Conservation (phyloP, 140 eudicot species). For the Anethum foeniculum region DNA sequence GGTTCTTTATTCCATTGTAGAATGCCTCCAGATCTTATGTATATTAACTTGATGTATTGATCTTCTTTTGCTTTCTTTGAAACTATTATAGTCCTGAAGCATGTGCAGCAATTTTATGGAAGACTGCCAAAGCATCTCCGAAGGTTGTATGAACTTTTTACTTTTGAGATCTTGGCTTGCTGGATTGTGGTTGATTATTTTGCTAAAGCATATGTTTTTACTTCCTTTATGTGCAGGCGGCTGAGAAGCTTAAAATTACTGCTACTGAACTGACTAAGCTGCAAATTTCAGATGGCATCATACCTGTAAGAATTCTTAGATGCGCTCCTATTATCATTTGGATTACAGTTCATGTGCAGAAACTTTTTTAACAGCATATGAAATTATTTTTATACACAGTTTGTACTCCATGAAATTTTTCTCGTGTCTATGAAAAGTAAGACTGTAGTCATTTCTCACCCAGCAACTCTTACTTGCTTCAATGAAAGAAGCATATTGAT, state of each 20-base stretch:
- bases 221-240: constrained; percentile 49
- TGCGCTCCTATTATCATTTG: neutral
- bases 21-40: neutral
- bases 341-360: neutral
- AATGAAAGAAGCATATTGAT: neutral
- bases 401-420: neutral
- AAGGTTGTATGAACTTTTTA: constrained; percentile 35
- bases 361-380: neutral
- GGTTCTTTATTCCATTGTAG: neutral
- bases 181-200: neutral
- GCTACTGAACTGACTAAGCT: constrained; percentile 56
- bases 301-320: constrained; percentile 39
- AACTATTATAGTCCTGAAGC: constrained; percentile 59
- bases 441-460: neutral
- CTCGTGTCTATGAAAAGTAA: neutral
- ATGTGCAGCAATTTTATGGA: constrained; percentile 91
- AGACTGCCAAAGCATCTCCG: constrained; percentile 74
- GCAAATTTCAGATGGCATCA: constrained; percentile 58
- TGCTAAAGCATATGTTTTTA: constrained; percentile 6
- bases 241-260: constrained; percentile 79
- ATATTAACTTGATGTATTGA: neutral
- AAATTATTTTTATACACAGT: neutral
- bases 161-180: neutral
- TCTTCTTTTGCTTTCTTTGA: neutral
- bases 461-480: neutral